Base-by-base conservation (phyloP, 1,284 basidiomycete species). In the Cutaneotrichosporon dermatis region DNA sequence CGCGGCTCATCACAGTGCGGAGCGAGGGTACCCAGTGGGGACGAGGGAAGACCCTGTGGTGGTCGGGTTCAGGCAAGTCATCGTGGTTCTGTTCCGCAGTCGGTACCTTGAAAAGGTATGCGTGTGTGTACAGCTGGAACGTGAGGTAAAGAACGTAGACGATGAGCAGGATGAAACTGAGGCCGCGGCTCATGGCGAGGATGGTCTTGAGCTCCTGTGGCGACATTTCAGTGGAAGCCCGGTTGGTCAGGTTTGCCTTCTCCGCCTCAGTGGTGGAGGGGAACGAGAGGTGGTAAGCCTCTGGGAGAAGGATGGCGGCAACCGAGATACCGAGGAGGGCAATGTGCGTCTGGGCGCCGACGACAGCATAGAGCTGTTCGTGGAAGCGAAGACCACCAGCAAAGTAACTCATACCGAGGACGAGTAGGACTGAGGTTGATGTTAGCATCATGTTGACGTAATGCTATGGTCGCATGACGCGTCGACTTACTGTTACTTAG, bases 271-370 rank as follows among this genome's bases (percentile, higher is more conserved):
- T 51, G 4, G 72, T 70, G 13, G 66, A 61, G 16, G 75, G 70
- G 49, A 73, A 77, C 3, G 74, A 71, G 69, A 81, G 74, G 72
- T 85, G 84, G 69, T 85, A 87, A 2, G 84, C 85, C 15, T 83
- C 82, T 4, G 92, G 92, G 2, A 94, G 80, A 11, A 92, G 81
- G 51, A 92, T 85, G 11, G 88, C 89, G 40, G 69, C 68, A 51
- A 77, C 88, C 56, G 87, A 86, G 60, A 92, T 81, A 16, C 86
- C 88, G 61, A 94, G 76, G 37, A 93, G 79, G 11, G 88, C 87
- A 8, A 88, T 86, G 73, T 92, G 90, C 62, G 91, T 78, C 75
- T 93, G 91, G 2, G 89, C 85, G 60, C 86, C 89, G 83, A 74
- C 82, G 35, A 83, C 80, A 51, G 82, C 82, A 69, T 86, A 86